Evolutionary conservation across 306 rosid genomes (phyloP).

Genomic region (Crotalaria pallida): DNA sequence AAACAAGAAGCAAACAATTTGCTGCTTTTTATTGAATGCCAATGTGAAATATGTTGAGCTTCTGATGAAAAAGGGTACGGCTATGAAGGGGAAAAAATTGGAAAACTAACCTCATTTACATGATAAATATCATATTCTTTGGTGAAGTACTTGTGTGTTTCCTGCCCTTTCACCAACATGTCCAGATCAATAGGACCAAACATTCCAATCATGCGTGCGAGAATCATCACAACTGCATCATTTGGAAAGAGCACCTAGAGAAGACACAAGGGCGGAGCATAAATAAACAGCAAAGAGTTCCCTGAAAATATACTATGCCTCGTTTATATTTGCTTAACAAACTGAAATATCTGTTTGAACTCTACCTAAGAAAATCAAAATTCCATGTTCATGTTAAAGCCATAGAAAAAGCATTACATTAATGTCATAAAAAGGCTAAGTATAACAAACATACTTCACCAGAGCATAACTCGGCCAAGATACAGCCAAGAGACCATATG

Average conservation of each 20-base stretch:
- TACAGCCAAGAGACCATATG: conserved; percentile 97
- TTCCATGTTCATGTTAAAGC: neutral
- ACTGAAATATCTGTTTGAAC: neutral
- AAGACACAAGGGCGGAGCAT: neutral
- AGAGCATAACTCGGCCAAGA: conserved; percentile 90
- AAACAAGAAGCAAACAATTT: neutral
- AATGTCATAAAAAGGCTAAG: conserved; percentile 5
- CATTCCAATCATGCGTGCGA: conserved; percentile 81
- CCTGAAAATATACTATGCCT: conserved; percentile 4
- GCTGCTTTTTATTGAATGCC: neutral
- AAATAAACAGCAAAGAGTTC: neutral
- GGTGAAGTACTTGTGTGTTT: conserved; percentile 89
- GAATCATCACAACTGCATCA: conserved; percentile 67
- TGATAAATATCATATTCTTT: conserved; percentile 75
- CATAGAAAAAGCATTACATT: neutral
- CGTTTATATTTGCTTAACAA: neutral
- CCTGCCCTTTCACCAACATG: conserved; percentile 78
- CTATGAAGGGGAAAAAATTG: neutral
- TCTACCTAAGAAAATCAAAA: neutral
- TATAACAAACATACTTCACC: conserved; percentile 77
- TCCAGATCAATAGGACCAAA: conserved; percentile 81
- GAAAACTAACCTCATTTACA: conserved; percentile 71
- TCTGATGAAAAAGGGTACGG: neutral
- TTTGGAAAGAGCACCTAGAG: conserved; percentile 92
- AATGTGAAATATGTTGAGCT: neutral